These are phyloP conservation scores for Cytospora leucostoma DNA, from an alignment of 2,329 filamentous ascomycete genomes.

Conservation along the genomic window DNA sequence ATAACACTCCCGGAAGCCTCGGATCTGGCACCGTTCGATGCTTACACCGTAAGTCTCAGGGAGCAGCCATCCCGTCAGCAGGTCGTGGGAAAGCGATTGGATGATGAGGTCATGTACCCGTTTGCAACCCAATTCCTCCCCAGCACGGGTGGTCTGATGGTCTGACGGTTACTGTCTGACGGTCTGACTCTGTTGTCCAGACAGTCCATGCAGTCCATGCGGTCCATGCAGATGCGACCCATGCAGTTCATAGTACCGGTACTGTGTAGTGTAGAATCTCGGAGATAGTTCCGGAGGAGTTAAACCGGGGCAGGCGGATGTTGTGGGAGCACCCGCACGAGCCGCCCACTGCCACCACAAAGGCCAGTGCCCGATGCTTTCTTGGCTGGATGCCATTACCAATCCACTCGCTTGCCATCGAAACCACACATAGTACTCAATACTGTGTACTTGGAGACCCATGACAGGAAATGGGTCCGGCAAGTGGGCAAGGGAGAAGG, in stretches of 20 bases:
- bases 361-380: not conserved
- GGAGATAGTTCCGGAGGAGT: not conserved
- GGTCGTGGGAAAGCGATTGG: slow-evolving; percentile 2
- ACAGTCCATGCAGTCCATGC: not conserved
- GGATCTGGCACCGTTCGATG: slow-evolving; percentile 13
- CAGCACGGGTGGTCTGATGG: not conserved
- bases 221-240: too few relatives aligned
- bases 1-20: slow-evolving; percentile 18
- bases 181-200: not conserved
- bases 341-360: too few relatives aligned
- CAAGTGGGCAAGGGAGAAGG: not conserved
- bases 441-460: slow-evolving; percentile 11
- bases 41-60: not conserved
- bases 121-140: not conserved
- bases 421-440: not conserved
- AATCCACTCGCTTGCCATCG: slow-evolving; percentile 7
- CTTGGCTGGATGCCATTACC: slow-evolving; percentile 6
- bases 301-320: not conserved
- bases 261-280: not conserved
- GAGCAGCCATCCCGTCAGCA: slow-evolving; percentile 2
- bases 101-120: slow-evolving; percentile 9
- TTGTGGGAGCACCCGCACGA: not conserved
- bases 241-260: not conserved
- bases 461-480: slow-evolving; percentile 14
- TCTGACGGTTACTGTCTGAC: too few relatives aligned